Base-by-base conservation (phyloP, 2,329 filamentous ascomycete species). In the Colletotrichum sp. region DNA sequence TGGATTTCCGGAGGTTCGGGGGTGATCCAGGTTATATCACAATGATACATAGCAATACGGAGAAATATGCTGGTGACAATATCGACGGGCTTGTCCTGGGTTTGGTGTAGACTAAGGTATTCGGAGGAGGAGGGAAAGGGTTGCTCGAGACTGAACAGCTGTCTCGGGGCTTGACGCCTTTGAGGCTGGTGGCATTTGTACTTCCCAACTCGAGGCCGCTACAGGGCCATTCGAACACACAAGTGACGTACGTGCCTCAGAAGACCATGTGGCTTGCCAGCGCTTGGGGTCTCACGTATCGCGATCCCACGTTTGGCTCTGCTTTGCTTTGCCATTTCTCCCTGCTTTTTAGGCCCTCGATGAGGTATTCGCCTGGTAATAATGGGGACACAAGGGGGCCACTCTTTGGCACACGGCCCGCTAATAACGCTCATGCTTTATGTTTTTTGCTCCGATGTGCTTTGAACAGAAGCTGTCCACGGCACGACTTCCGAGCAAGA, bases 141-240 rank as follows among this genome's bases (percentile, higher is more conserved):
- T 63, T 62, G 52, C 57, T 44, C 24, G 55, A 55, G 16, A 55
- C 57, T 67, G 26, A 8, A 52, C 26, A 32, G 34, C 6, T 63
- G 68, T 70, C 68, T 70, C 57, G 68, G 49, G 72, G 67, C 67
- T 72, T 60, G 73, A 68, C 34, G 57, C 87, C 32, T 24, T 60
- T 76, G 74, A 76, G 70, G 74, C 73, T 76, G 70, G 70, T 62
- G 70, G 34, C 74, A 69, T 76, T 72, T 76, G 70, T 76, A 74
- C 18, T 68, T 28, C 55, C 52, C 39, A 68, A 68, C 57, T 67
- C 26, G n/a, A 26, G 30, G 10, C 15, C 30, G 15, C 34, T 13
- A 59, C 15, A 57, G 2, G 24, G 16, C 12, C 30, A 44, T 26
- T 32, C 55, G n/a, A 72, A 52, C 62, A 76, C 73, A 68, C 44